phyloP scores from a whole-genome alignment of 2,329 filamentous ascomycete species.

The Penicillium paneum region DNA sequence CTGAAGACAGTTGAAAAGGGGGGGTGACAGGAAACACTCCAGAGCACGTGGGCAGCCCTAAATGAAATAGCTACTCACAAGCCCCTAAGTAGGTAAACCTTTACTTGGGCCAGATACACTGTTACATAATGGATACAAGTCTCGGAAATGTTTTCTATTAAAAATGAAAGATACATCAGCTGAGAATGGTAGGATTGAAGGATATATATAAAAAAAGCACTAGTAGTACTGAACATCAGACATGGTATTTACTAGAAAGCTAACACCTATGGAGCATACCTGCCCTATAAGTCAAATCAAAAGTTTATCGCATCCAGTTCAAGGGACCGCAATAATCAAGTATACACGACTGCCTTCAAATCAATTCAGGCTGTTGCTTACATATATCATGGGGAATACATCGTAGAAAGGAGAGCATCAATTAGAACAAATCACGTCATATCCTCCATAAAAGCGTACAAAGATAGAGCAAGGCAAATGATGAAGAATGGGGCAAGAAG shows the following conservation, averaged over 20 bases:
- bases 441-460: neutral
- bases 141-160: neutral
- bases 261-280: neutral
- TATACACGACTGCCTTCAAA: neutral
- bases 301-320: neutral
- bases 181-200: neutral
- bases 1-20: neutral
- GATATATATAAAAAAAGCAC: too few species aligned
- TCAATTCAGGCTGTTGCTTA: neutral
- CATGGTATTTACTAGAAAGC: too few species aligned
- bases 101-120: too few species aligned
- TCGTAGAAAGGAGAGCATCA: neutral
- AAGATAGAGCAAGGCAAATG: neutral
- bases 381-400: neutral
- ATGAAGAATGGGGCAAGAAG: neutral
- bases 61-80: neutral
- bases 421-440: slow-evolving; percentile 2
- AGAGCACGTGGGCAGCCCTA: neutral
- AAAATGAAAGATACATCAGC: neutral
- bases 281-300: neutral
- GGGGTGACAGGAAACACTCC: neutral
- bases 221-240: too few species aligned
- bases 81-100: neutral
- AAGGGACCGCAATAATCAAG: too few species aligned
- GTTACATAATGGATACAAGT: neutral